Conservation (phyloP, 192 early-diverging fungal species). For the Lobosporangium transversale region DNA sequence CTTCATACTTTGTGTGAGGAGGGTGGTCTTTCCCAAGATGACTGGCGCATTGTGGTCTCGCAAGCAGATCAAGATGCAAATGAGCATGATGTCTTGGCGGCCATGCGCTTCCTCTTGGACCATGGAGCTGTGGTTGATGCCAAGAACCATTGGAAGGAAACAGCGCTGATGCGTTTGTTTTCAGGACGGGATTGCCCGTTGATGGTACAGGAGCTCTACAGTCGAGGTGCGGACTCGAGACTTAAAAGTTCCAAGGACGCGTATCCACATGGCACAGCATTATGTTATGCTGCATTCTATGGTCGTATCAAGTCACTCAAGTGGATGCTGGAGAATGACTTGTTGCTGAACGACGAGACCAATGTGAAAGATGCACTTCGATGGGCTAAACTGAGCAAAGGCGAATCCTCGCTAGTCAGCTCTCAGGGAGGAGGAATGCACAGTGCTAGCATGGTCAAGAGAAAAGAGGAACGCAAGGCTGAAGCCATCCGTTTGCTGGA, state of each 20-base stretch:
- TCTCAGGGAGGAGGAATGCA: slow-evolving; percentile 1
- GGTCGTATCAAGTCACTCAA: slow-evolving; percentile 43
- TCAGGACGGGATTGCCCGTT: slow-evolving; percentile 39
- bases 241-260: slow-evolving; percentile 39
- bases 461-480: slow-evolving; percentile 34
- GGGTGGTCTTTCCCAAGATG: slow-evolving; percentile 39
- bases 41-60: slow-evolving; percentile 30
- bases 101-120: slow-evolving; percentile 50
- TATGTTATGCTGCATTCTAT: slow-evolving; percentile 40
- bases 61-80: slow-evolving; percentile 39
- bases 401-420: not conserved
- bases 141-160: slow-evolving; percentile 54
- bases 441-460: slow-evolving; percentile 20
- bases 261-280: slow-evolving; percentile 41
- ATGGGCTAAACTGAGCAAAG: slow-evolving; percentile 27
- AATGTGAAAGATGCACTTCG: slow-evolving; percentile 41
- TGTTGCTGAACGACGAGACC: slow-evolving; percentile 46
- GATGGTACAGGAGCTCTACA: slow-evolving; percentile 53
- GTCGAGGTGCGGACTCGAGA: slow-evolving; percentile 41
- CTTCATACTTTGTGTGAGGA: slow-evolving; percentile 46
- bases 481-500: slow-evolving; percentile 36
- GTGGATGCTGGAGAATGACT: slow-evolving; percentile 51
- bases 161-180: slow-evolving; percentile 35
- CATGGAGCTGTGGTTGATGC: slow-evolving; percentile 36
- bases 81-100: slow-evolving; percentile 35